A percentile compares a stretch with the other conserved stretches of the same genome.
These are phyloP conservation scores for Apophysomyces variabilis DNA, from an alignment of 371 early-diverging fungal species.

Conservation along the genomic window DNA sequence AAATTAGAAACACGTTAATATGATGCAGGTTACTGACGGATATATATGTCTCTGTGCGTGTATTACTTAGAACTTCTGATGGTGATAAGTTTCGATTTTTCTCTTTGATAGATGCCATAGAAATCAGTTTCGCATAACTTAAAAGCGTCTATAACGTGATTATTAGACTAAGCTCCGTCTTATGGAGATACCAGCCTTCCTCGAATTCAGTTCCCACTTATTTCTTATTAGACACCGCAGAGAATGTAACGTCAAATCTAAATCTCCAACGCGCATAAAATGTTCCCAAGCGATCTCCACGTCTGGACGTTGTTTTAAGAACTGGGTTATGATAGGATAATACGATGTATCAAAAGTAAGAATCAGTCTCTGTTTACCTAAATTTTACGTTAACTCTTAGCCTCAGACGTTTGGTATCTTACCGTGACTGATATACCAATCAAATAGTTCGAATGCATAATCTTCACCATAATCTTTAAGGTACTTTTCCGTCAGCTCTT, in stretches of 20 bases:
- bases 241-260: not conserved
- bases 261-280: not conserved
- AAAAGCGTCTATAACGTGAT: not conserved
- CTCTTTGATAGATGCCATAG: not conserved
- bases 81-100: not conserved
- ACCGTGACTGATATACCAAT: not conserved
- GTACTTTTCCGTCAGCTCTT: not conserved
- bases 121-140: not conserved
- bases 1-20: not conserved
- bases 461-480: not conserved
- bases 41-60: too few species aligned
- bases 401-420: not conserved
- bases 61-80: not conserved
- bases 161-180: not conserved
- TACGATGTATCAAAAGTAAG: not conserved
- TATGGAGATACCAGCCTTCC: not conserved
- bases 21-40: not conserved
- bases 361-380: not conserved
- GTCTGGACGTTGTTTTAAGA: not conserved
- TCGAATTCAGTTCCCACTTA: not conserved
- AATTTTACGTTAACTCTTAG: not conserved
- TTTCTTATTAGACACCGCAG: not conserved
- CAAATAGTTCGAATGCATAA: not conserved
- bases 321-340: not conserved
- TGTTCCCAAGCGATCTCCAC: not conserved